Base-by-base conservation (phyloP, 352 stramenopile genomes). In the Phytophthora cajani region DNA sequence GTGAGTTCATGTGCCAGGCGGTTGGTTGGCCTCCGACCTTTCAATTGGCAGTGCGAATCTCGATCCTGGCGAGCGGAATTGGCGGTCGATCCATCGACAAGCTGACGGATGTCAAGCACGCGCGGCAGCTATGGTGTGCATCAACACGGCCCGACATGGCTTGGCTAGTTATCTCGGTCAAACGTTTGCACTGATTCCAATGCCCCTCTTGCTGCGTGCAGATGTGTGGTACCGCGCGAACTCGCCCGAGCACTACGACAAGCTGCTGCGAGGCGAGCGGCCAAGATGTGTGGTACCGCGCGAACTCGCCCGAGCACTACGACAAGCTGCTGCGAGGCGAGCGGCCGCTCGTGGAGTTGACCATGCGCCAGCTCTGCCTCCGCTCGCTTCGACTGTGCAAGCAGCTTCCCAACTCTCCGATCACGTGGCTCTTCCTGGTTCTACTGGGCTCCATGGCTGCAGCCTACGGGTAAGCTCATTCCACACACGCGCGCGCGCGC, bases 371-470 rank as follows among this genome's bases (percentile, higher is more conserved):
- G 60, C 79, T 94, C 9, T 93, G 85, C 50, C 72, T 92, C 40
- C 75, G 78, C 10, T 88, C 80, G 57, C 85, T 94, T 44, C 73
- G 78, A 33, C 58, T 94, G 23, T 96, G 84, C 77, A 92, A 92
- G 58, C 89, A 91, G 50, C 63, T 96, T 9, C 88, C 88, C 40
- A 90, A 94, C 63, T 96, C 88, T 49, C 88, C 87, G 0, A 88
- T 94, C 58, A 96, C 85, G 49, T 96, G 88, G 88, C 69, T 94
- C 32, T 96, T 90, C 38, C 66, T 96, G 36, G 72, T 83, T 19
- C 72, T 92, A 1, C 67, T 96, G 17, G 88, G 88, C 2, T 72
- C 70, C 4, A 65, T 92, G 60, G 80, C 84, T 12, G 88, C 88
- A 25, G 59, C 87, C 10, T 91, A 91, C 64, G 88, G 84, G 87